Conservation (phyloP, 768 basidiomycete species). For the Kwoniella mangroviensis region DNA sequence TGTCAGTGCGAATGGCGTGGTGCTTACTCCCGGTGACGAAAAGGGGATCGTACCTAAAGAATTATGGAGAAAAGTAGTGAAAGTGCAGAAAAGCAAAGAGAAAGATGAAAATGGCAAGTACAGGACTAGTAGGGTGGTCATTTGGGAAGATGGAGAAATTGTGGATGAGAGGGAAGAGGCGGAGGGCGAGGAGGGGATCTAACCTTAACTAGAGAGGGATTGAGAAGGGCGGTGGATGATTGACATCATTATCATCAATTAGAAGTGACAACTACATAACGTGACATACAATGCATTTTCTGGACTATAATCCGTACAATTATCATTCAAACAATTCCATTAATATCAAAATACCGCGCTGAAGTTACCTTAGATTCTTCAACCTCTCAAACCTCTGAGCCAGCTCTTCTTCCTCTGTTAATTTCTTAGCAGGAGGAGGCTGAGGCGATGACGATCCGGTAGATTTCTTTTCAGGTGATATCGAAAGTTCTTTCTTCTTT, state of each 20-base stretch:
- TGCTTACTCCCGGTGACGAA: slow-evolving; percentile 78
- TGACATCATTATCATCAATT: too few species aligned
- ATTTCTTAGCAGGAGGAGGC: slow-evolving; percentile 35
- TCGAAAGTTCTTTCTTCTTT: slow-evolving; percentile 16
- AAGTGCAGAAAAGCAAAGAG: slow-evolving; percentile 24
- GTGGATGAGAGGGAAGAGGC: slow-evolving; percentile 17
- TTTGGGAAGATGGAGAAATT: slow-evolving; percentile 41
- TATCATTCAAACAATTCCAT: too few species aligned
- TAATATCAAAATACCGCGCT: too few species aligned
- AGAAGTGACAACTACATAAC: too few species aligned
- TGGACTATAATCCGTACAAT: not conserved
- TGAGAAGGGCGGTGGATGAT: not conserved
- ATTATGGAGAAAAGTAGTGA: slow-evolving; percentile 74
- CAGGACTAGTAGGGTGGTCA: slow-evolving; percentile 6
- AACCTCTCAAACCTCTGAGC: slow-evolving; percentile 80
- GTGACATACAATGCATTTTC: slow-evolving; percentile 9
- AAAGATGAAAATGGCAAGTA: not conserved
- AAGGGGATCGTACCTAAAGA: slow-evolving; percentile 66
- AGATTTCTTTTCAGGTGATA: slow-evolving; percentile 30
- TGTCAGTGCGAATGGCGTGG: slow-evolving; percentile 83
- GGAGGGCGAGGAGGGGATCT: slow-evolving; percentile 14
- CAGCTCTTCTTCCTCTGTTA: slow-evolving; percentile 63
- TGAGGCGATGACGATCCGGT: slow-evolving; percentile 11
- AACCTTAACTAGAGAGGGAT: not conserved
- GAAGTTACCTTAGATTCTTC: slow-evolving; percentile 70